Conservation (phyloP, 2,329 filamentous ascomycete genomes). For the Arthrobotrys sinensis region DNA sequence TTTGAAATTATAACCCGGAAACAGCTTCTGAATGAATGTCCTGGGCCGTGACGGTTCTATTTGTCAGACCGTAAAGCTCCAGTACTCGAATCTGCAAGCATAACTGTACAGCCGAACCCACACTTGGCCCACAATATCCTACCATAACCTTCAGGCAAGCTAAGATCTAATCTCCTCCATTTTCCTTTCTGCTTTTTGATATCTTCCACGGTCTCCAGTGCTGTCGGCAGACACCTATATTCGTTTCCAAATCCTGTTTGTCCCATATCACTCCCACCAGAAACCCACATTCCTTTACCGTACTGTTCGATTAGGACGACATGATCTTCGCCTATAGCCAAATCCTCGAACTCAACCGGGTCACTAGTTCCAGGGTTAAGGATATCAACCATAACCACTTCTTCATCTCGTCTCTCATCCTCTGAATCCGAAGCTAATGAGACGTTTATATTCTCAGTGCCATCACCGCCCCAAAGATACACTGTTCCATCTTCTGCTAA, state of each 20-base stretch:
- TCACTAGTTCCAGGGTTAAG: background rate
- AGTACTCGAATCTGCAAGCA: slow-evolving; percentile 5
- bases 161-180: slow-evolving; percentile 23
- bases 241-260: slow-evolving; percentile 46
- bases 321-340: slow-evolving; percentile 39
- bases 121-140: slow-evolving; percentile 24
- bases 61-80: background rate
- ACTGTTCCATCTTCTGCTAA: slow-evolving; percentile 35
- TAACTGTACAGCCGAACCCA: slow-evolving; percentile 41
- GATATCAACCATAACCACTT: slow-evolving; percentile 43
- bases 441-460: slow-evolving; percentile 45
- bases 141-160: background rate
- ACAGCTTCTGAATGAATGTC: too few relatives aligned
- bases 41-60: too few relatives aligned
- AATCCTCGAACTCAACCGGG: slow-evolving; percentile 29
- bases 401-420: slow-evolving; percentile 14
- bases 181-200: background rate
- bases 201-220: slow-evolving; percentile 23
- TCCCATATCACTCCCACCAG: slow-evolving; percentile 46
- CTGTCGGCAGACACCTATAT: slow-evolving; percentile 40
- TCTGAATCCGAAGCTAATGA: background rate
- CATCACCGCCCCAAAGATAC: slow-evolving; percentile 55
- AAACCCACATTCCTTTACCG: slow-evolving; percentile 26
- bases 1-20: too few relatives aligned
- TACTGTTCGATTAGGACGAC: slow-evolving; percentile 28